phyloP scores from a whole-genome alignment of 2,329 filamentous ascomycete species.

The Nemania diffusa region DNA sequence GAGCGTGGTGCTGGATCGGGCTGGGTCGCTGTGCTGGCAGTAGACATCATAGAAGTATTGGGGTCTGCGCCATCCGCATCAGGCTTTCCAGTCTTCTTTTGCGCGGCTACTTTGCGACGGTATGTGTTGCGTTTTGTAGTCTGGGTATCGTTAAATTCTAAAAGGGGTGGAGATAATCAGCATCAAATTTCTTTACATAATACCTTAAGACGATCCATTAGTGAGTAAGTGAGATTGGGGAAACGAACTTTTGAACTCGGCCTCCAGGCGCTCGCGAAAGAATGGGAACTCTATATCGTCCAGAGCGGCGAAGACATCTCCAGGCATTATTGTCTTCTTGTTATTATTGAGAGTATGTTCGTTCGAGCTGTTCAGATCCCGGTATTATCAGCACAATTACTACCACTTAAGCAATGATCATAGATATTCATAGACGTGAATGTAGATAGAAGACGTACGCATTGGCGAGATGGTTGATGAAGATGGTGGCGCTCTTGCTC shows the following conservation, averaged over 20 bases:
- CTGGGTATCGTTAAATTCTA: conserved; percentile 78
- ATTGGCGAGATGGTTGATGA: conserved; percentile 81
- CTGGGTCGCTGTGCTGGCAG: conserved; percentile 37
- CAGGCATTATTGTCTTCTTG: conserved; percentile 81
- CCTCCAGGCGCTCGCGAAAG: conserved; percentile 73
- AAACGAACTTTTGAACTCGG: conserved; percentile 79
- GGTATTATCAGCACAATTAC: conserved; percentile 9
- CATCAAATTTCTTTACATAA: background rate
- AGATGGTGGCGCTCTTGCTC: conserved; percentile 84
- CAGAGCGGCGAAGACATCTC: conserved; percentile 80
- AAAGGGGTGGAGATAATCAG: background rate
- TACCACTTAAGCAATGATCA: background rate
- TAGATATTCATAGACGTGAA: conserved; percentile 34
- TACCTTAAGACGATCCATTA: too few relatives aligned
- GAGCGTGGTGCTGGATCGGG: conserved; percentile 44
- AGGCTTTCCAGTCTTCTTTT: conserved; percentile 60
- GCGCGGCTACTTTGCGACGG: conserved; percentile 74
- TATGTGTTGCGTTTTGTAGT: conserved; percentile 79
- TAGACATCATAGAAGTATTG: conserved; percentile 48
- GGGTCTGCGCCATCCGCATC: conserved; percentile 47
- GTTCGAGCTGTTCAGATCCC: conserved; percentile 67
- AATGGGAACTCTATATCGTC: conserved; percentile 83
- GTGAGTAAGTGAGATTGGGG: background rate
- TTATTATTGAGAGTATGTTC: conserved; percentile 72
- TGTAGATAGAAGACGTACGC: conserved; percentile 64